phyloP scores from a whole-genome alignment of 768 basidiomycete species.

The Boletus vermiculosoides region DNA sequence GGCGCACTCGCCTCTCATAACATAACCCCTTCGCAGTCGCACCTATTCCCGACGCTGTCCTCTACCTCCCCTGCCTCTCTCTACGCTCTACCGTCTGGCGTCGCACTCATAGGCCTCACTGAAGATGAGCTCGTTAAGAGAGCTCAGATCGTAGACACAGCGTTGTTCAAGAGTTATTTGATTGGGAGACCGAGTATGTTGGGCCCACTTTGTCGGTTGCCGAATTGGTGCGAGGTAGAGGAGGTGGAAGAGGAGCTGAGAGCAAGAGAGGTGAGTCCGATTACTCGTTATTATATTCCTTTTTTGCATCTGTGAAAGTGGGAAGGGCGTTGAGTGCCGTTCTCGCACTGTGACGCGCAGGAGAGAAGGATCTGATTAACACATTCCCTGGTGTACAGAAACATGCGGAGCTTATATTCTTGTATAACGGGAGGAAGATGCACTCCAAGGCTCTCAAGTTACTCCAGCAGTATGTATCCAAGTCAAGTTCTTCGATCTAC shows the following conservation, averaged over 20 bases:
- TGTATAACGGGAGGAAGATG: constrained; percentile 96
- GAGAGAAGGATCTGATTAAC: neutral
- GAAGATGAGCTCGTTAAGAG: constrained; percentile 85
- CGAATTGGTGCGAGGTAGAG: constrained; percentile 97
- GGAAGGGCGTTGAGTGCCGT: neutral
- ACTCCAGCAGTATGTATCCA: constrained; percentile 68
- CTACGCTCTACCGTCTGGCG: constrained; percentile 67
- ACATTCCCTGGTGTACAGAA: constrained; percentile 50
- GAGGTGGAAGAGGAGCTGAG: constrained; percentile 88
- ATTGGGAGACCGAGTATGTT: constrained; percentile 77
- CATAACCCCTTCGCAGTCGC: constrained; percentile 67
- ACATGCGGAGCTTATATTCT: constrained; percentile 83
- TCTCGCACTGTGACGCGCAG: neutral
- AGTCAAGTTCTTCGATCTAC: neutral
- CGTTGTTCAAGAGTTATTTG: constrained; percentile 90
- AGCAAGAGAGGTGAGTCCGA: constrained; percentile 61
- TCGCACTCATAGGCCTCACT: constrained; percentile 65
- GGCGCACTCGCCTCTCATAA: constrained; percentile 70
- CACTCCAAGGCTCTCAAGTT: constrained; percentile 83
- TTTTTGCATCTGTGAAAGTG: neutral
- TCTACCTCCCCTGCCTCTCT: constrained; percentile 73
- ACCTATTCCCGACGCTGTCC: constrained; percentile 67
- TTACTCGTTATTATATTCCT: neutral
- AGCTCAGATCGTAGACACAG: constrained; percentile 94
- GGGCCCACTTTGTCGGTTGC: constrained; percentile 82